Evolutionary conservation across 163 green algal genomes (phyloP), one percentile per base, ranked within the genome.

Genomic region (Volvox carteri): DNA sequence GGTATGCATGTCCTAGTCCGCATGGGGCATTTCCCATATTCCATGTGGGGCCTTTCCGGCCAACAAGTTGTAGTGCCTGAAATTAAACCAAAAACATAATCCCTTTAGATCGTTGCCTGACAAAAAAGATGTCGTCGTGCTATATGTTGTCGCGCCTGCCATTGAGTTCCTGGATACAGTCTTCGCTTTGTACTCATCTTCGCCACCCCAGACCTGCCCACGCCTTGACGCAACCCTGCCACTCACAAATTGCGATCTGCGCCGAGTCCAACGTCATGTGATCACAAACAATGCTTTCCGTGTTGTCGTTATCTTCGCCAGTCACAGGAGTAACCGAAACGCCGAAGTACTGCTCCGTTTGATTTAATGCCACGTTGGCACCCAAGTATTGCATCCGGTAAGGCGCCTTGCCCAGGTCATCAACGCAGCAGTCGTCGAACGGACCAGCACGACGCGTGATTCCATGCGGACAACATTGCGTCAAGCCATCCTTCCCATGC

Each of bases 161-260:
- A n/a, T n/a, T n/a, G n/a, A n/a, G n/a, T n/a, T n/a, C n/a, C n/a
- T n/a, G n/a, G n/a, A n/a, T n/a, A n/a, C n/a, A n/a, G n/a, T n/a
- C n/a, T n/a, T n/a, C n/a, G n/a, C n/a, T n/a, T n/a, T n/a, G n/a
- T n/a, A n/a, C n/a, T n/a, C n/a, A n/a, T n/a, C n/a, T n/a, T n/a
- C n/a, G n/a, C n/a, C n/a, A n/a, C n/a, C n/a, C n/a, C n/a, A n/a
- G n/a, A n/a, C n/a, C n/a, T n/a, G n/a, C n/a, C n/a, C n/a, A n/a
- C n/a, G n/a, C n/a, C n/a, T n/a, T n/a, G n/a, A n/a, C n/a, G n/a
- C n/a, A n/a, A n/a, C n/a, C n/a, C n/a, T n/a, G n/a, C 70, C 1
- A 90, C 89, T 90, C 56, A 93, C 90, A 93, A 41, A 93, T 84
- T 50, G 91, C 87, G 25, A 93, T 90, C 37, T 90, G 78, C 1